A percentile compares a stretch with the other conserved stretches of the same genome.
These are phyloP conservation scores for Allomyces macrogynus DNA, from an alignment of 192 early-diverging fungal species.

Conservation along the genomic window DNA sequence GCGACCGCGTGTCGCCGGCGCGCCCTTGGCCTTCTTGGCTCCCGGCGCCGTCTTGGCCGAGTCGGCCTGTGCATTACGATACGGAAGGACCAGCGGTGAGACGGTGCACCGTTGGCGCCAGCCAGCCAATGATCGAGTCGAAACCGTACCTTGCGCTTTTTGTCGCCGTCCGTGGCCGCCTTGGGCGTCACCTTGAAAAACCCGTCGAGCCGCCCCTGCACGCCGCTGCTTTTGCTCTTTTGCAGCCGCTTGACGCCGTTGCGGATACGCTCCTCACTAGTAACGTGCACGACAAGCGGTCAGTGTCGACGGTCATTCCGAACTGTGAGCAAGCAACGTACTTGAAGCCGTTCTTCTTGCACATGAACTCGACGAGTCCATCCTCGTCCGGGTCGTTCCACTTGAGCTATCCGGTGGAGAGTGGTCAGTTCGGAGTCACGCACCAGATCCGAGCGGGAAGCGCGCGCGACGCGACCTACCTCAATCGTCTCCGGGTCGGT, in stretches of 20 bases:
- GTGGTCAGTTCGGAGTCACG: background rate
- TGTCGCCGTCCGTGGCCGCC: background rate
- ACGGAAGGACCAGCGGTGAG: no score
- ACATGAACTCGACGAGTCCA: conserved; percentile 67
- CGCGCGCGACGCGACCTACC: conserved; percentile 14
- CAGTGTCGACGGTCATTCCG: no score
- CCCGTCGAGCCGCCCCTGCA: conserved; percentile 76
- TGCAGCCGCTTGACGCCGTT: conserved; percentile 56
- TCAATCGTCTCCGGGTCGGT: conserved; percentile 42
- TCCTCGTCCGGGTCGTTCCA: conserved; percentile 62
- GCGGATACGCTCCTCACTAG: conserved; percentile 71
- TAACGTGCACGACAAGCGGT: conserved; percentile 2
- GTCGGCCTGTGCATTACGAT: no score
- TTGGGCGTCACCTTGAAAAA: conserved; percentile 52
- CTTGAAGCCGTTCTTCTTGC: conserved; percentile 89
- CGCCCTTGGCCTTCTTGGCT: no score
- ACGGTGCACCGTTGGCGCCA: no score
- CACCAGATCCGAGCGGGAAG: background rate
- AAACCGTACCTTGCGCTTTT: conserved; percentile 20
- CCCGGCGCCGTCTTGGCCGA: no score
- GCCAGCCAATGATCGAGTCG: no score
- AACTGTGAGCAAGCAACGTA: conserved; percentile 14
- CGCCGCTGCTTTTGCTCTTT: conserved; percentile 52
- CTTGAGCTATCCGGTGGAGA: conserved; percentile 22
- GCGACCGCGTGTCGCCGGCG: no score